These are phyloP conservation scores for Raphanus sativus DNA, from an alignment of 345 rosid species.

Conservation along the genomic window DNA sequence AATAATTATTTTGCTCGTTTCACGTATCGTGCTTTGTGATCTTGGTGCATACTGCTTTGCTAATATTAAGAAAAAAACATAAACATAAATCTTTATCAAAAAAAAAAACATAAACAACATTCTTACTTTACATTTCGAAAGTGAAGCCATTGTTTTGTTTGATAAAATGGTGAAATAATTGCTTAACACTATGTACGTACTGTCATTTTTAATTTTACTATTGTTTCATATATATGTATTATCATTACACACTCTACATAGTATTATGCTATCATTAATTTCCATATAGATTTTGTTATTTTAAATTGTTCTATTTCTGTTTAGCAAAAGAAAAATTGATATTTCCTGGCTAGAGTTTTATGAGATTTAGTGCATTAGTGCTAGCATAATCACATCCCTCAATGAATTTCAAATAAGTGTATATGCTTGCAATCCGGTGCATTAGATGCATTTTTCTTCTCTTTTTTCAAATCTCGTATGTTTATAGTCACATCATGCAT, in stretches of 20 bases:
- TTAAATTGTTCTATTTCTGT: neutral
- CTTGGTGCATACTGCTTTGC: constrained; percentile 1
- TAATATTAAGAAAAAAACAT: neutral
- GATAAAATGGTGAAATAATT: neutral
- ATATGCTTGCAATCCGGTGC: neutral
- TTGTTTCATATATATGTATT: neutral
- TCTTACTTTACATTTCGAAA: neutral
- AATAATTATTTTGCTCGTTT: neutral
- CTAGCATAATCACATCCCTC: neutral
- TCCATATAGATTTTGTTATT: neutral
- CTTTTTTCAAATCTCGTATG: neutral
- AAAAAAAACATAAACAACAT: neutral
- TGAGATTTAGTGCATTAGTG: neutral
- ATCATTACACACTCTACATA: neutral
- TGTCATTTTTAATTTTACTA: neutral
- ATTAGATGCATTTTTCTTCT: neutral
- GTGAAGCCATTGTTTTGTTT: neutral
- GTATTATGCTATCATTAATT: neutral
- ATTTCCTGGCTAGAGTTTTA: neutral
- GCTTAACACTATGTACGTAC: neutral
- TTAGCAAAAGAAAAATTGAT: neutral
- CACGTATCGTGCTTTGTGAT: neutral
- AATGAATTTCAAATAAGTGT: neutral
- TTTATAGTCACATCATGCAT: neutral
- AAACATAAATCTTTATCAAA: neutral